Evolutionary conservation across 2,329 filamentous ascomycete genomes (phyloP).

Genomic region (Coniochaeta sp.): DNA sequence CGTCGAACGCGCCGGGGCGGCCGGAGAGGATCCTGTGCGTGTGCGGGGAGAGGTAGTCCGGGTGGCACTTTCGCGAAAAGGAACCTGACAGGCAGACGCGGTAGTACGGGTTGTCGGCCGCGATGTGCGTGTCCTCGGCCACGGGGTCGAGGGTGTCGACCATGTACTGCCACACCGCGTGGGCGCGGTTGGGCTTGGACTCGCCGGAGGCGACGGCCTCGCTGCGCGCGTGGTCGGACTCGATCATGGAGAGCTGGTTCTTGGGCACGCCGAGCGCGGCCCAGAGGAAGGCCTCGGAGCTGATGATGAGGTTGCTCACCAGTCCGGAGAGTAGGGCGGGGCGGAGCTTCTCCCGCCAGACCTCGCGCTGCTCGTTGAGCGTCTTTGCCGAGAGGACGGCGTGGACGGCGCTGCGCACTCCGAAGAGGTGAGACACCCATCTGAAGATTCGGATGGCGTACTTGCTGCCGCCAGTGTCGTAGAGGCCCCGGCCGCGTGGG

Average conservation of each 20-base stretch:
- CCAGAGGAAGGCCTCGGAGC: constrained; percentile 89
- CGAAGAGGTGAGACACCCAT: constrained; percentile 71
- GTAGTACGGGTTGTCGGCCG: constrained; percentile 90
- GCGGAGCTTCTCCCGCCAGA: constrained; percentile 74
- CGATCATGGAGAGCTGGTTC: constrained; percentile 86
- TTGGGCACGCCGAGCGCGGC: constrained; percentile 86
- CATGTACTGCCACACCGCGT: constrained; percentile 91
- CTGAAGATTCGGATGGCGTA: constrained; percentile 79
- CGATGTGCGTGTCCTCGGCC: constrained; percentile 73
- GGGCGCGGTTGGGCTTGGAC: constrained; percentile 54
- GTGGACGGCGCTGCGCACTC: constrained; percentile 61
- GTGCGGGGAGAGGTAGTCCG: constrained; percentile 70
- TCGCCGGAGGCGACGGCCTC: constrained; percentile 35
- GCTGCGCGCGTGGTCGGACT: constrained; percentile 66
- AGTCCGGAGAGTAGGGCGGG: constrained; percentile 71
- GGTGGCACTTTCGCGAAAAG: constrained; percentile 72
- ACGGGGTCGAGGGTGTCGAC: constrained; percentile 90
- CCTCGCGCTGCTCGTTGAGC: constrained; percentile 80
- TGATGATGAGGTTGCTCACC: constrained; percentile 77
- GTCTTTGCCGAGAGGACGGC: constrained; percentile 69
- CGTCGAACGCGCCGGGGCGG: constrained; percentile 65
- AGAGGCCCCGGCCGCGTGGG: constrained; percentile 59
- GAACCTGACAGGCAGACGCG: constrained; percentile 73
- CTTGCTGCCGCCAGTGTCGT: constrained; percentile 85
- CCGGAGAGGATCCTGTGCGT: constrained; percentile 72